Percentiles rank a stretch among this genome's conserved stretches.
phyloP scores from a whole-genome alignment of 1,284 basidiomycete genomes.

The Trichosporon inkin region DNA sequence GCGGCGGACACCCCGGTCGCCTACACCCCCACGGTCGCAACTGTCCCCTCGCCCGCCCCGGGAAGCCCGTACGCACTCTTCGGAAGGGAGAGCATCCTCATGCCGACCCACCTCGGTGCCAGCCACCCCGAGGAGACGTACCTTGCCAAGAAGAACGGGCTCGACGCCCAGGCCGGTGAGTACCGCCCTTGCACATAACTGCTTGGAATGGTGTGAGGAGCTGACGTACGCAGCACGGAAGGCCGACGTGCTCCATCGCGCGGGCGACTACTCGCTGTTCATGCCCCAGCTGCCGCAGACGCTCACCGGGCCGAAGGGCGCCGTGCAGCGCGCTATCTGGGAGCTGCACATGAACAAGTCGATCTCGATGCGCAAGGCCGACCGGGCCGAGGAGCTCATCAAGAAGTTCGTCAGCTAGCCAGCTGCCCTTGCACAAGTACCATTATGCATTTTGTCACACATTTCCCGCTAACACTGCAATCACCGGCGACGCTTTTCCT shows the following conservation, averaged over 20 bases:
- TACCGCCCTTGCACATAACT: not conserved
- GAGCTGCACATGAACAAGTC: constrained; percentile 12
- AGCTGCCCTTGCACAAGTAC: not conserved
- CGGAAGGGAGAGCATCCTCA: not conserved
- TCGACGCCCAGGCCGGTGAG: not conserved
- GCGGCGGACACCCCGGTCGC: no score
- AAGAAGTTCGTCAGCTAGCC: constrained; percentile 10
- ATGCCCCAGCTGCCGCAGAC: constrained; percentile 11
- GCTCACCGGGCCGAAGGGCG: not conserved
- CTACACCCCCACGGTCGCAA: no score
- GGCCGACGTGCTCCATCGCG: constrained; percentile 23
- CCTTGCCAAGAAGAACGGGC: not conserved
- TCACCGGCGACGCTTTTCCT: not conserved
- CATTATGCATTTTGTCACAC: constrained; percentile 3
- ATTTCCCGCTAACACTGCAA: not conserved
- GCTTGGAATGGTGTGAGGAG: not conserved
- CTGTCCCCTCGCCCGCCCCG: no score
- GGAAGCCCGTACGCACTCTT: not conserved
- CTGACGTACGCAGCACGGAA: constrained; percentile 22
- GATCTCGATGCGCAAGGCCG: constrained; percentile 8
- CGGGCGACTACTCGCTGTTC: constrained; percentile 26
- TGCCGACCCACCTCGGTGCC: not conserved
- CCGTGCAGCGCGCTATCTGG: not conserved
- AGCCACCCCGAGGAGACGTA: not conserved
- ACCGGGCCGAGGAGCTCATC: constrained; percentile 10